Conservation (phyloP, 352 stramenopile genomes). For the Aphanomyces invadans region DNA sequence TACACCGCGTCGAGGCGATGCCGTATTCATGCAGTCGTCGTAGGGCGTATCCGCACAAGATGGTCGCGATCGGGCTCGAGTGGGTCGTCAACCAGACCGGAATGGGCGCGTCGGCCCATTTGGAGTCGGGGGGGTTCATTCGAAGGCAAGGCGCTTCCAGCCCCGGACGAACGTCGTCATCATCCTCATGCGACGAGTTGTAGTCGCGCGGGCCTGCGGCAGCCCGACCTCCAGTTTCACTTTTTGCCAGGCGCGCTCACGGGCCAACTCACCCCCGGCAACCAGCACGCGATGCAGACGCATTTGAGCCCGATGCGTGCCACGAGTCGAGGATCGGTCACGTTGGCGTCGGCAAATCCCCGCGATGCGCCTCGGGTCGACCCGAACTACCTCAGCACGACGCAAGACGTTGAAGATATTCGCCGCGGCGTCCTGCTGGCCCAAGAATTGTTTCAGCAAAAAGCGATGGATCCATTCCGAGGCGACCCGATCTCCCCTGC, state of each 20-base stretch:
- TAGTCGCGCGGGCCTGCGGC: slow-evolving; percentile 57
- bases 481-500: slow-evolving; percentile 67
- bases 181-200: slow-evolving; percentile 14
- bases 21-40: neutral
- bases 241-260: slow-evolving; percentile 82
- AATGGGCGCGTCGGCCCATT: slow-evolving; percentile 64
- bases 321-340: slow-evolving; percentile 73
- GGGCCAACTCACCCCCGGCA: slow-evolving; percentile 50
- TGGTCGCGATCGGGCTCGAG: slow-evolving; percentile 75
- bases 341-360: slow-evolving; percentile 66
- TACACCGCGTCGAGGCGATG: slow-evolving; percentile 20
- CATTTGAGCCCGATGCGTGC: slow-evolving; percentile 86
- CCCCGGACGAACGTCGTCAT: too few relatives aligned
- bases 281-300: slow-evolving; percentile 74
- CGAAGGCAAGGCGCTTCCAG: slow-evolving; percentile 55
- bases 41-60: slow-evolving; percentile 82
- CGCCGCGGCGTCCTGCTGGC: slow-evolving; percentile 66
- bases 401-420: slow-evolving; percentile 73
- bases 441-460: slow-evolving; percentile 82
- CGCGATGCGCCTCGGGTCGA: slow-evolving; percentile 76
- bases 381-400: slow-evolving; percentile 82
- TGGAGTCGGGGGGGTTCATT: slow-evolving; percentile 85
- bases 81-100: slow-evolving; percentile 69
- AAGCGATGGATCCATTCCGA: slow-evolving; percentile 77
- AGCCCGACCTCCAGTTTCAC: slow-evolving; percentile 86